Percentiles rank a stretch among this genome's conserved stretches.
phyloP scores from a whole-genome alignment of 495 filamentous ascomycete species.

The Aeminium ludgeri region DNA sequence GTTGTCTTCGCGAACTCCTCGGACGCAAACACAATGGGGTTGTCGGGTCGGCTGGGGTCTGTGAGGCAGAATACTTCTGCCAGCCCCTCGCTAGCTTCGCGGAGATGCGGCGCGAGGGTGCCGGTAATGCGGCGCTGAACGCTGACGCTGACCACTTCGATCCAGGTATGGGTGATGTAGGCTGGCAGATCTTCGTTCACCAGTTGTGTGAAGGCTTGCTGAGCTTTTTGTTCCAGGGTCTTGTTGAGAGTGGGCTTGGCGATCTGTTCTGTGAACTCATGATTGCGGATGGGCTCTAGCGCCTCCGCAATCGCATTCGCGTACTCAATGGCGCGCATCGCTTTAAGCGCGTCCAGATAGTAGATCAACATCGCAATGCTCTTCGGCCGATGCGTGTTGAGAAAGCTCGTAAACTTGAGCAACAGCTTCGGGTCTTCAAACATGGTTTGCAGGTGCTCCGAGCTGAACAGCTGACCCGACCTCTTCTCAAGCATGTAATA shows the following conservation, averaged over 20 bases:
- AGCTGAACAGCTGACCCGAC: constrained; percentile 47
- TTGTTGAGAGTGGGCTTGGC: constrained; percentile 34
- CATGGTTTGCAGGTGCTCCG: constrained; percentile 41
- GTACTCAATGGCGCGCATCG: constrained; percentile 53
- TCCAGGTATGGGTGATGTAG: constrained; percentile 47
- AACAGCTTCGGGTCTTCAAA: constrained; percentile 52
- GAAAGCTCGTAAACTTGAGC: constrained; percentile 41
- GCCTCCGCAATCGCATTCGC: constrained; percentile 44
- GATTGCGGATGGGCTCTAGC: constrained; percentile 31
- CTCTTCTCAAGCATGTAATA: constrained; percentile 39
- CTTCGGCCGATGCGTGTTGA: constrained; percentile 54
- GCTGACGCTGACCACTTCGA: constrained; percentile 38
- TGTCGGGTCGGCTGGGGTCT: constrained; percentile 54
- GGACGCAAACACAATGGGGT: constrained; percentile 64
- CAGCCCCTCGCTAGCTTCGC: constrained; percentile 48
- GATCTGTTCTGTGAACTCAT: constrained; percentile 29
- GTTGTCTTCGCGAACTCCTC: constrained; percentile 46
- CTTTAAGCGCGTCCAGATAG: constrained; percentile 51
- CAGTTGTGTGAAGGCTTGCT: constrained; percentile 40
- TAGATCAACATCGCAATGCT: constrained; percentile 48
- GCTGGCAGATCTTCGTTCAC: constrained; percentile 52
- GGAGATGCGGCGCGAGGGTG: constrained; percentile 34
- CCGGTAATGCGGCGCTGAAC: constrained; percentile 41
- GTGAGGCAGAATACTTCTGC: constrained; percentile 65
- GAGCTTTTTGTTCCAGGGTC: constrained; percentile 40